Base-by-base conservation (phyloP, 176 grass and related monocot species). In the Poa pratensis region DNA sequence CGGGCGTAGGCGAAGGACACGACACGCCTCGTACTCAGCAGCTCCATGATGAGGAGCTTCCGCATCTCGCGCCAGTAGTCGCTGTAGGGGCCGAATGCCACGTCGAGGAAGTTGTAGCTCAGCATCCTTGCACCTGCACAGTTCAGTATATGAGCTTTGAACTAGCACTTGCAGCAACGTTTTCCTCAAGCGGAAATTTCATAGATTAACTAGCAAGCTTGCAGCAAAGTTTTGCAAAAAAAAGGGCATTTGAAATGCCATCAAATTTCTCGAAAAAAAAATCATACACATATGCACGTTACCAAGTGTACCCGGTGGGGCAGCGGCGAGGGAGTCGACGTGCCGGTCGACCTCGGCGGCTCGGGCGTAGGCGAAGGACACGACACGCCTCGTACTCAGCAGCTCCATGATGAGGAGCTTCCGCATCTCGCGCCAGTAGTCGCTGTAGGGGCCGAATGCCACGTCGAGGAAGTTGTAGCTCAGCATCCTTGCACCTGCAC, bases 31-130 rank as follows among this genome's bases (percentile, higher is more conserved):
- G 9, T 62, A 80, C 92, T 87, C 46, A 85, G 46, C 1, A 94
- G 76, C 80, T 91, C 89, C 4, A 85, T 0, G 5, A 87, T 58
- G 55, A 88, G 87, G 39, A 94, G 26, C 80, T 85, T 91, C 0
- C 90, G 87, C 78, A 90, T 77, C 79, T 89, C 61, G 23, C 90
- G 84, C 90, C 87, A 92, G 67, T 88, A 90, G 27, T 45, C 22
- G 62, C 45, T 81, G 81, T 92, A 92, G 59, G 92, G 87, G 40
- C 76, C 22, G 87, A 90, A 90, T 42, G 67, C 90, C 63, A 94
- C 66, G 82, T 90, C 87, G 0, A 86, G 46, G 81, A 69, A 87
- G 54, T 82, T 67, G 78, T 94, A 90, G 74, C 80, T 87, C 28
- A 94, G 75, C 76, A 60, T 79, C 78, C 77, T 19, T 10, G 89